Conservation (phyloP, 1,284 basidiomycete species). For the Rhodotorula sp. region DNA sequence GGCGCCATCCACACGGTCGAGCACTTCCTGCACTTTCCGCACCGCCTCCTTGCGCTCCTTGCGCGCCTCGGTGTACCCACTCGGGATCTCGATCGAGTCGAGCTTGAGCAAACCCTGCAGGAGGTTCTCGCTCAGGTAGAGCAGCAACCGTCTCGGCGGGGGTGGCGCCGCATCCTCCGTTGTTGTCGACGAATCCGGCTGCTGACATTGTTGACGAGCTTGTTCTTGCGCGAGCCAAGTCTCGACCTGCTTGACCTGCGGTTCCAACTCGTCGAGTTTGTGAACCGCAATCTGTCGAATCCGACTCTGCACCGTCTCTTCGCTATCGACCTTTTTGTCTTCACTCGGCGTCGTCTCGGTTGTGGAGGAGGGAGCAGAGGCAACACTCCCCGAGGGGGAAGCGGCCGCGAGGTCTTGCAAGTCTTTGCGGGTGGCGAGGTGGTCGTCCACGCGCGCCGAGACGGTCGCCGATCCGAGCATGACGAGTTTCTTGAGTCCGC, state of each 20-base stretch:
- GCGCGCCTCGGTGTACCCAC: conserved; percentile 68
- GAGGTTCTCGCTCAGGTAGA: conserved; percentile 58
- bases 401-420: conserved; percentile 14
- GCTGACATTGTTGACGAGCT: neutral
- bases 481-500: conserved; percentile 35
- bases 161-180: conserved; percentile 38
- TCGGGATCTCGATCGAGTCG: conserved; percentile 66
- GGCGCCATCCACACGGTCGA: conserved; percentile 59
- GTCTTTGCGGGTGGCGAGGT: conserved; percentile 31
- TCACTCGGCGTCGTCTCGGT: neutral
- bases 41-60: conserved; percentile 71
- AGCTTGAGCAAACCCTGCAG: conserved; percentile 72
- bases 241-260: conserved; percentile 59
- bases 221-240: conserved; percentile 23
- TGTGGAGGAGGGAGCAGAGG: neutral
- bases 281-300: conserved; percentile 24
- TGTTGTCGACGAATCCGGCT: neutral
- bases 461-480: conserved; percentile 35
- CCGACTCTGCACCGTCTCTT: conserved; percentile 17
- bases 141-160: conserved; percentile 55
- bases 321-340: conserved; percentile 26
- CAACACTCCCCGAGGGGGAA: neutral
- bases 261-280: conserved; percentile 43
- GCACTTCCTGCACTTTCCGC: conserved; percentile 60
- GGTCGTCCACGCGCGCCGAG: conserved; percentile 34